Conservation (phyloP, 2,329 filamentous ascomycete genomes). For the Mycosphaerelloides madeirae region DNA sequence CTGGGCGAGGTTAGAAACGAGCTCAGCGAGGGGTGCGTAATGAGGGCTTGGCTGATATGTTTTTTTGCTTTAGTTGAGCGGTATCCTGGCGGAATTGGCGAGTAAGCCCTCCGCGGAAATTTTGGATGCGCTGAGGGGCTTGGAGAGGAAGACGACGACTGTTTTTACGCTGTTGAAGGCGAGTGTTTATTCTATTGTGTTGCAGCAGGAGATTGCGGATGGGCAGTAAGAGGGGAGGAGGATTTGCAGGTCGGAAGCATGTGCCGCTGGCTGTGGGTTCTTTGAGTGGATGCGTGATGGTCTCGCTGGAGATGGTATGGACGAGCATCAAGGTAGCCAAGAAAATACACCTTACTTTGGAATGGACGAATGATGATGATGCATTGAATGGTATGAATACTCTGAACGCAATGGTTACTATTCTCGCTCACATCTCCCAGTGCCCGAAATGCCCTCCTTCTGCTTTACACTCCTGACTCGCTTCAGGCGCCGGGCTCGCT, state of each 20-base stretch:
- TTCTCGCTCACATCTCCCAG: too few species aligned
- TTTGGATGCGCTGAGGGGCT: constrained; percentile 75
- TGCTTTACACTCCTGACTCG: neutral
- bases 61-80: constrained; percentile 40
- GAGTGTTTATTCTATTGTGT: constrained; percentile 95
- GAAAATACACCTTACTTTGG: too few species aligned
- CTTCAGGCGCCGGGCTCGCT: neutral
- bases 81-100: constrained; percentile 63
- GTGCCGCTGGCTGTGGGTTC: too few species aligned
- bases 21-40: too few species aligned
- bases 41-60: constrained; percentile 10
- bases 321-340: too few species aligned
- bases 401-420: too few species aligned
- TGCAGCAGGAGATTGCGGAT: constrained; percentile 92
- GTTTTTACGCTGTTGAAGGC: constrained; percentile 96
- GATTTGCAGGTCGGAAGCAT: too few species aligned
- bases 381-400: too few species aligned
- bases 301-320: too few species aligned
- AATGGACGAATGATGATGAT: too few species aligned
- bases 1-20: too few species aligned
- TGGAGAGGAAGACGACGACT: constrained; percentile 90
- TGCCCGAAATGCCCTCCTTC: neutral
- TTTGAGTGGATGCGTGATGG: too few species aligned
- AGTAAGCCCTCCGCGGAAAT: constrained; percentile 64
- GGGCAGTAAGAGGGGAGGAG: constrained; percentile 34